Base-by-base conservation (phyloP, 2,329 filamentous ascomycete species). In the Monilinia laxa region DNA sequence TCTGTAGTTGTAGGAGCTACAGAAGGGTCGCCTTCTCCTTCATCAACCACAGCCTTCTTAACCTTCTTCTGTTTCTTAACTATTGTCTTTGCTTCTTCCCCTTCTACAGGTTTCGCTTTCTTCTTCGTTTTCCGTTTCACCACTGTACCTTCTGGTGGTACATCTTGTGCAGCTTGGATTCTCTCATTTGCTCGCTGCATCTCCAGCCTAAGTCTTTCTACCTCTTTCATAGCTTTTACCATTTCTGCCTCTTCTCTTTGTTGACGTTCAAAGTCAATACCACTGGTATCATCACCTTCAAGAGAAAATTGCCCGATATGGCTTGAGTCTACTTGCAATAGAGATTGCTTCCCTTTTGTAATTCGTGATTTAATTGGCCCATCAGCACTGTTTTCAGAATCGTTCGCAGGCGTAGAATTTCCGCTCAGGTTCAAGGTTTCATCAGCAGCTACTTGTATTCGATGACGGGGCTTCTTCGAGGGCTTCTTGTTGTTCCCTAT, bases 281-380 rank as follows among this genome's bases (percentile, higher is more conserved):
- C 68, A 42, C 71, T 74, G 49, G 73, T 72, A 9, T 75, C 75
- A 59, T 78, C 80, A 42, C 83, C 86, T 59, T 89, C 86, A 0
- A 97, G 84, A 55, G 85, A 90, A 54, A 97, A 84, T 2, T 86
- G 81, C 1, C 87, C 87, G 3, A 99, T 86, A 53, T 88, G 90
- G 71, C 91, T 94, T 47, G 93, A 96, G 78, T 97, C 93, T 0
- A 98, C 90, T 70, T 93, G 87, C 1, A 99, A 84, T 1, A 97
- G 80, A 64, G 85, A 84, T 68, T 79, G 83, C 69, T 90, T 92
- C 20, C 81, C 75, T 70, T 81, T 85, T 9, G 59, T 9, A 69
- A 79, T 81, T 38, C 81, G 82, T 4, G 78, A 71, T 74, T 87
- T 90, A 49, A 79, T 76, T 28, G 28, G 20, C 35, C 78, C 79